phyloP scores from a whole-genome alignment of 1,139 yeast species.

The Candida anutae region DNA sequence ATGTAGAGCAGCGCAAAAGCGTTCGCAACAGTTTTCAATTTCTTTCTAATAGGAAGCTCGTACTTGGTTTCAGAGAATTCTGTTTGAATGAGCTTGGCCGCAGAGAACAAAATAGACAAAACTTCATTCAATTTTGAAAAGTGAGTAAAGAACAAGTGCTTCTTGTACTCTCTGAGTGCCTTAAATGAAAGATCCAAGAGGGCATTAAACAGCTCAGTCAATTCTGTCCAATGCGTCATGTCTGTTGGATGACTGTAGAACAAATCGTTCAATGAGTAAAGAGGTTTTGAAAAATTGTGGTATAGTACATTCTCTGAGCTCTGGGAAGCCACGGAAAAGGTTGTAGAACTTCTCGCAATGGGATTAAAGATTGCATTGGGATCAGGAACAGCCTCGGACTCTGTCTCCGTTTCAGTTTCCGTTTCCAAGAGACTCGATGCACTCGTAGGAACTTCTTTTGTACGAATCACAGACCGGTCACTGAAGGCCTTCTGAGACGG shows the following conservation, averaged over 20 bases:
- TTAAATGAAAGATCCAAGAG: slow-evolving; percentile 40
- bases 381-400: slow-evolving; percentile 2
- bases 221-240: slow-evolving; percentile 49
- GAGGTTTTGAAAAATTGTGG: slow-evolving; percentile 38
- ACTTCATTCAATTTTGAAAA: slow-evolving; percentile 44
- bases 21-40: slow-evolving; percentile 43
- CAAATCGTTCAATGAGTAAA: slow-evolving; percentile 31
- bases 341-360: slow-evolving; percentile 33
- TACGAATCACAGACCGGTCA: slow-evolving; percentile 14
- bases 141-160: slow-evolving; percentile 44
- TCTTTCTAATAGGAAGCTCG: slow-evolving; percentile 37
- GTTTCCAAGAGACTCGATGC: not conserved
- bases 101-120: slow-evolving; percentile 40
- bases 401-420: not conserved
- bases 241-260: slow-evolving; percentile 55
- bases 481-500: slow-evolving; percentile 21
- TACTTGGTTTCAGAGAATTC: slow-evolving; percentile 40
- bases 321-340: slow-evolving; percentile 23
- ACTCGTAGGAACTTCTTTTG: slow-evolving; percentile 3
- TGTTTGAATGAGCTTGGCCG: slow-evolving; percentile 44
- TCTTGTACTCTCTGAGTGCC: slow-evolving; percentile 42
- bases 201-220: slow-evolving; percentile 38
- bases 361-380: slow-evolving; percentile 18
- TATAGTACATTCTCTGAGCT: slow-evolving; percentile 22
- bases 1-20: slow-evolving; percentile 54